These are phyloP conservation scores for Strobilomyces echinocephalus DNA, from an alignment of 768 basidiomycete genomes.

Conservation along the genomic window DNA sequence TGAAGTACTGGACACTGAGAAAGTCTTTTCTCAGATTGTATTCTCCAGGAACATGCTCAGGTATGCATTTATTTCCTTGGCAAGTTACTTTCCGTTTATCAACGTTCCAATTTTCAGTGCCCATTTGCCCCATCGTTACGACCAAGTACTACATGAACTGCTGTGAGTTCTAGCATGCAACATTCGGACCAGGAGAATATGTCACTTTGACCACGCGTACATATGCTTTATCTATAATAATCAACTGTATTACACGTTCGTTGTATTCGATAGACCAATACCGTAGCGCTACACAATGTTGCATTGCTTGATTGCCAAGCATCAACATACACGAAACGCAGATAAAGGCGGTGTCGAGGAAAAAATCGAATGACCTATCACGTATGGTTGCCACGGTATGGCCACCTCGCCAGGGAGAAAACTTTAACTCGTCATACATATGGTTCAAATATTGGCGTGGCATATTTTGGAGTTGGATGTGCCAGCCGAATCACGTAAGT, in stretches of 20 bases:
- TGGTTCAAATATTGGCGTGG: background rate
- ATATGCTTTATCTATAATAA: constrained; percentile 4
- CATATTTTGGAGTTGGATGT: background rate
- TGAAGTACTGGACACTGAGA: constrained; percentile 71
- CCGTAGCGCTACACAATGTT: background rate
- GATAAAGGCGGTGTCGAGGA: too few species aligned
- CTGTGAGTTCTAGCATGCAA: constrained; percentile 30
- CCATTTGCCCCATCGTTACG: constrained; percentile 79
- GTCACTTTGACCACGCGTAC: background rate
- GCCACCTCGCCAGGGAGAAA: background rate
- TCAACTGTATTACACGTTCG: constrained; percentile 11
- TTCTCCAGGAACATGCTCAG: constrained; percentile 82
- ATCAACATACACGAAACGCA: too few species aligned
- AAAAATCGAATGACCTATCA: too few species aligned
- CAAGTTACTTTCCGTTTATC: background rate
- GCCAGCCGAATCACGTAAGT: background rate
- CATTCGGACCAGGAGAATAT: background rate
- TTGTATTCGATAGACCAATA: constrained; percentile 15
- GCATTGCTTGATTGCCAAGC: background rate
- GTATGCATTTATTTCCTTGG: constrained; percentile 34
- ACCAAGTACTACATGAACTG: constrained; percentile 66
- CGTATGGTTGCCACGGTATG: background rate
- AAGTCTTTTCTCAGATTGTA: constrained; percentile 74
- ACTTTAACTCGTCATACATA: background rate
- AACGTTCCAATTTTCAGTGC: constrained; percentile 38